These are phyloP conservation scores for Pythium phragmiticola DNA, from an alignment of 352 stramenopile genomes.

Conservation along the genomic window DNA sequence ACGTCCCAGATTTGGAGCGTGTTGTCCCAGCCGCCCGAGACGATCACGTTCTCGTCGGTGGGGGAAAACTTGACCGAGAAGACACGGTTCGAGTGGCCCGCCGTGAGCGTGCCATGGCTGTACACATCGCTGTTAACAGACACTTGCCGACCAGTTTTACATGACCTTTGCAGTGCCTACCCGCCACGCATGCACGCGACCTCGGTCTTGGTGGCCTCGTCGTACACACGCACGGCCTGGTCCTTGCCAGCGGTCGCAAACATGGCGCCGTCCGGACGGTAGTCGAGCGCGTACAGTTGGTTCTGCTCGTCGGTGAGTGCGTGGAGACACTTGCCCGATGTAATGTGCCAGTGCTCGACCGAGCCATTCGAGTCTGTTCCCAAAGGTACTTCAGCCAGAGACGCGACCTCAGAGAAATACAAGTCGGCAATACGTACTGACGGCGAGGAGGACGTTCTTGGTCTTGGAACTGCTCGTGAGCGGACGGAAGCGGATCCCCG, in stretches of 20 bases:
- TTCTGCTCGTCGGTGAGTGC: conserved; percentile 87
- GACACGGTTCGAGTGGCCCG: conserved; percentile 90
- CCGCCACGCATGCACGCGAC: conserved; percentile 68
- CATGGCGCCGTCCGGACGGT: conserved; percentile 75
- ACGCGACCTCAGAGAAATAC: too few relatives aligned
- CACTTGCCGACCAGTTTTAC: too few relatives aligned
- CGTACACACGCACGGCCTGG: conserved; percentile 86
- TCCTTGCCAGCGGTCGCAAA: conserved; percentile 91
- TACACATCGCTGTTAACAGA: too few relatives aligned
- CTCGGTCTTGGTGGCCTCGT: conserved; percentile 87
- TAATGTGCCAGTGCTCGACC: conserved; percentile 93
- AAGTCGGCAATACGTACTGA: conserved; percentile 49
- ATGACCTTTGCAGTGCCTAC: conserved; percentile 8
- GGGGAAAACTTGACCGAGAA: conserved; percentile 90
- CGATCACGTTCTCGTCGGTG: conserved; percentile 73
- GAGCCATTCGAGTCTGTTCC: conserved; percentile 77
- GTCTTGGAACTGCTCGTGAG: conserved; percentile 82
- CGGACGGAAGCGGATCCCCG: conserved; percentile 81
- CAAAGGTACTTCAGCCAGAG: background rate
- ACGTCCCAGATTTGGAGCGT: conserved; percentile 93
- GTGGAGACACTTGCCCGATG: conserved; percentile 90
- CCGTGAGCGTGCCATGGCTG: conserved; percentile 56
- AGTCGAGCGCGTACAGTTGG: conserved; percentile 90
- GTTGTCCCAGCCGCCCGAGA: conserved; percentile 92
- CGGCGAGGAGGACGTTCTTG: conserved; percentile 90